Evolutionary conservation across 768 basidiomycete species (phyloP).

Genomic region (Chalciporus piperatus): DNA sequence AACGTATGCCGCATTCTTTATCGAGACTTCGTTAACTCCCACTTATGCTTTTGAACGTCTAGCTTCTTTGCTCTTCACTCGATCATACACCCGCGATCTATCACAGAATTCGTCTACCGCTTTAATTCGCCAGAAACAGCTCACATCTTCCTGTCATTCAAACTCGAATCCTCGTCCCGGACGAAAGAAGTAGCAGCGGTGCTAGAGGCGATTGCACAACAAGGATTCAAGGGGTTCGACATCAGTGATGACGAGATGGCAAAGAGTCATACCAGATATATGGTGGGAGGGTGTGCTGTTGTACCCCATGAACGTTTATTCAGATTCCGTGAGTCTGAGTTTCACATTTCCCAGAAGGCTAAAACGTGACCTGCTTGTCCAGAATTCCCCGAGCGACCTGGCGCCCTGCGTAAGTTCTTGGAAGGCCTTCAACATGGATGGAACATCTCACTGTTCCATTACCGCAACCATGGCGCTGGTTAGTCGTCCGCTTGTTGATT

Average conservation of each 20-base stretch:
- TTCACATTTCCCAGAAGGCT: background rate
- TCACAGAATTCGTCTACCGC: constrained; percentile 96
- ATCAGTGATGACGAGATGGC: constrained; percentile 95
- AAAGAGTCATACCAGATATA: constrained; percentile 91
- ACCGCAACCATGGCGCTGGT: constrained; percentile 97
- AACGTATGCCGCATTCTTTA: constrained; percentile 49
- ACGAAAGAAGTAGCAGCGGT: constrained; percentile 62
- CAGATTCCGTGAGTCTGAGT: constrained; percentile 73
- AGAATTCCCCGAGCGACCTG: constrained; percentile 97
- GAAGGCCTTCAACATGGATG: constrained; percentile 77
- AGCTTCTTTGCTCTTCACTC: constrained; percentile 89
- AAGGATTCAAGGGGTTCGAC: constrained; percentile 82
- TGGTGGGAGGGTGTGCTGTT: constrained; percentile 81
- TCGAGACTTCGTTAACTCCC: background rate
- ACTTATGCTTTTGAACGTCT: constrained; percentile 4
- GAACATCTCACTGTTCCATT: constrained; percentile 98
- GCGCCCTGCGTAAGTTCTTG: constrained; percentile 88
- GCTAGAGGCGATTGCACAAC: constrained; percentile 54
- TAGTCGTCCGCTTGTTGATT: constrained; percentile 26
- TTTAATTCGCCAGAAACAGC: constrained; percentile 73
- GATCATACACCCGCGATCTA: constrained; percentile 83
- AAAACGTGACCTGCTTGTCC: constrained; percentile 1
- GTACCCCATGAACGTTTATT: constrained; percentile 88
- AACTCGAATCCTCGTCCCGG: constrained; percentile 56
- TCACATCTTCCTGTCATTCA: constrained; percentile 90